phyloP scores from a whole-genome alignment of 805 yeast genomes.

The Hanseniaspora valbyensis region DNA sequence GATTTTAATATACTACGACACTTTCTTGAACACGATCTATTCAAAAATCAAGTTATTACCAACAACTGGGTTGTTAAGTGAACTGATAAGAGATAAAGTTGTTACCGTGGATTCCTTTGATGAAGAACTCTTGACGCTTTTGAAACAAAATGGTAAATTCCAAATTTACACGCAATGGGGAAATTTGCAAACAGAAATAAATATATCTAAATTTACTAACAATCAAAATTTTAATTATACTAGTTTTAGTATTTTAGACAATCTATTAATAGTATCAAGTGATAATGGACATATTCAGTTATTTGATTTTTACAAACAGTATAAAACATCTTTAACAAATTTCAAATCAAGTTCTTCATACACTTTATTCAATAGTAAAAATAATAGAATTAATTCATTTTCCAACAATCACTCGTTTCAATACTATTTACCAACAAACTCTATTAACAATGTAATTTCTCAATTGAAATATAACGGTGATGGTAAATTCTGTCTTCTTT shows the following conservation, averaged over 20 bases:
- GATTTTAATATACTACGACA: conserved; percentile 20
- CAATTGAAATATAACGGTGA: conserved; percentile 22
- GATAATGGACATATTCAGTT: conserved; percentile 22
- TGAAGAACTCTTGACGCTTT: conserved; percentile 20
- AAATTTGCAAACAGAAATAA: conserved; percentile 17
- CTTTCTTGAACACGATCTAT: conserved; percentile 17
- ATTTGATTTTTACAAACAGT: conserved; percentile 26
- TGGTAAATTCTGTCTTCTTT: conserved; percentile 23
- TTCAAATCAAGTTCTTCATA: conserved; percentile 21
- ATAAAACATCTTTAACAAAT: conserved; percentile 19
- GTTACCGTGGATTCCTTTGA: conserved; percentile 19
- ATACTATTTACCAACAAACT: conserved; percentile 24
- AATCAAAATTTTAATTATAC: conserved; percentile 17
- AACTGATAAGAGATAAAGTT: conserved; percentile 8
- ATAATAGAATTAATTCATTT: conserved; percentile 18
- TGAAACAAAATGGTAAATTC: conserved; percentile 22
- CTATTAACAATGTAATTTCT: conserved; percentile 25
- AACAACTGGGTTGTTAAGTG: conserved; percentile 7
- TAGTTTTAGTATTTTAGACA: conserved; percentile 20
- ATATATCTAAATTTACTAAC: conserved; percentile 22
- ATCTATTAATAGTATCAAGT: conserved; percentile 18
- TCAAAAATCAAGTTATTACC: conserved; percentile 1
- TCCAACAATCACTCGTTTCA: neutral
- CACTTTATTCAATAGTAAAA: conserved; percentile 22
- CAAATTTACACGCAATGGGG: conserved; percentile 25